Percentiles rank a stretch among this genome's conserved stretches.
phyloP scores from a whole-genome alignment of 805 yeast species.

The Saturnispora bothae region DNA sequence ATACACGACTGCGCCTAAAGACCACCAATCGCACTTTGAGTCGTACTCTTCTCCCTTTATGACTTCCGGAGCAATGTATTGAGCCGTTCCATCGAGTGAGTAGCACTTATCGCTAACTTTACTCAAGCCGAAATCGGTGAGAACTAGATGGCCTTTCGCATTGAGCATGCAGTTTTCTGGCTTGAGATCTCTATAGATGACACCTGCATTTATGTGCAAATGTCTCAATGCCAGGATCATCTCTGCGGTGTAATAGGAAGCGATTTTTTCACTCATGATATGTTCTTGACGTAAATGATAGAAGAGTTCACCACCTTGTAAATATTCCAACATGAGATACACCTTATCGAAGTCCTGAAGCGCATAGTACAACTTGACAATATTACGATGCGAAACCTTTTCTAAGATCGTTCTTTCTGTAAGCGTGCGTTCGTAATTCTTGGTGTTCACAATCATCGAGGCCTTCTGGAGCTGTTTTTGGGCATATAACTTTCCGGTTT shows the following conservation, averaged over 20 bases:
- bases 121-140: conserved; percentile 79
- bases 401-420: conserved; percentile 71
- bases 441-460: conserved; percentile 48
- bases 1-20: conserved; percentile 70
- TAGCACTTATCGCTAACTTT: conserved; percentile 38
- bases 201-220: conserved; percentile 59
- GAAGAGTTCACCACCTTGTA: conserved; percentile 83
- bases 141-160: conserved; percentile 64
- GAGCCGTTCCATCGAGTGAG: conserved; percentile 67
- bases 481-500: conserved; percentile 61
- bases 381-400: conserved; percentile 64
- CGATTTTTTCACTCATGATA: conserved; percentile 49
- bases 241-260: conserved; percentile 73
- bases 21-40: conserved; percentile 85
- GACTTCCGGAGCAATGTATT: conserved; percentile 87
- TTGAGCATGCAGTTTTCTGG: conserved; percentile 84
- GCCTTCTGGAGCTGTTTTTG: conserved; percentile 83
- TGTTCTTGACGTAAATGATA: conserved; percentile 43
- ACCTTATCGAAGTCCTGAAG: conserved; percentile 72
- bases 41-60: conserved; percentile 69
- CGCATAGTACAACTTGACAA: conserved; percentile 73
- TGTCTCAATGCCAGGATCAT: conserved; percentile 69
- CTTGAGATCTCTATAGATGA: conserved; percentile 78
- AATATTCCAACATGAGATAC: conserved; percentile 66
- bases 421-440: conserved; percentile 64